Base-by-base conservation (phyloP, 805 yeast species). In the Ogataea siamensis region DNA sequence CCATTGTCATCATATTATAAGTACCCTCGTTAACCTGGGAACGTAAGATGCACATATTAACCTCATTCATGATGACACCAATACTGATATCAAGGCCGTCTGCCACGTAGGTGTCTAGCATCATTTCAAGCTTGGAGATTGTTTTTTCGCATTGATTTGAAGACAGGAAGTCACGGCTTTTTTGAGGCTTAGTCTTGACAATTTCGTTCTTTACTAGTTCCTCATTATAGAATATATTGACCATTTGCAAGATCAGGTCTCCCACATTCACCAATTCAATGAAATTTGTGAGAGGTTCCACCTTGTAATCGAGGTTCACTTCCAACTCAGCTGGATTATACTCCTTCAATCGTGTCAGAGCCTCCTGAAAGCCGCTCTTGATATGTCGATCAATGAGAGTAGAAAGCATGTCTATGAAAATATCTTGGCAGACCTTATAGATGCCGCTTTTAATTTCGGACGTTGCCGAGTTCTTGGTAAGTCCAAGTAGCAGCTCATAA, bases 61-160 rank as follows among this genome's bases (percentile, higher is more conserved):
- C 77, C 55, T 91, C 96, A 49, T 77, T 83, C 62, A 88, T 80
- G 25, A 93, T 69, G 7, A 88, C 89, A 44, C 86, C 95, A 22
- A 93, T 87, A 28, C 97, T 95, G n/a, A 84, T 74, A 52, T 87
- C 89, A 20, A 93, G 69, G 0, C 99, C 99, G 53, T 84, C 85
- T 0, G 98, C 99, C 13, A 93, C 96, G 55, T 74, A 83, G 37
- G 79, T 86, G 60, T 93, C 99, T 8, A 93, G 73, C 63, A 78
- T 67, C 6, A 77, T 77, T 54, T 93, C 99, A 44, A 93, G 76
- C 41, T 74, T 74, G 17, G 47, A 47, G 14, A 64, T 58, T 0
- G 60, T 50, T 54, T 87, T 85, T 55, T 93, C 94, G 26, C 80
- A 75, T 51, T 82, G 86, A 33, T 87, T 76, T 6, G 91, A 74